A percentile compares a stretch with the other conserved stretches of the same genome.
Conservation (phyloP, 306 rosid species). For the Vicia sativa region DNA sequence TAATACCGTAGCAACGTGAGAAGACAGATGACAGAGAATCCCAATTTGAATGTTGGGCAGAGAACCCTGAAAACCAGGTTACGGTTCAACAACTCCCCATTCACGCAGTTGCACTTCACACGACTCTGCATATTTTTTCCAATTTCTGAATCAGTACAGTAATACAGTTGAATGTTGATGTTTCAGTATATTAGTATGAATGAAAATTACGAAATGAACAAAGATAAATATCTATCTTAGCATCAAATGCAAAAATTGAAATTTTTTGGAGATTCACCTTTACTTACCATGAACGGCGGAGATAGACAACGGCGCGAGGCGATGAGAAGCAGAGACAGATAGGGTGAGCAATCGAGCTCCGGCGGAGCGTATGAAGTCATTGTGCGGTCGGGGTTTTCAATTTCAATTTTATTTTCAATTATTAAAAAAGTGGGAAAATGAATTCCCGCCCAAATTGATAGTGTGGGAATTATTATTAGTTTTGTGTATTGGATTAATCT, state of each 20-base stretch:
- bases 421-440: no score
- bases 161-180: background rate
- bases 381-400: background rate
- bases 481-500: no score
- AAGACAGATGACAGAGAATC: background rate
- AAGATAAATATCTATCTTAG: background rate
- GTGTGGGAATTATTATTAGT: no score
- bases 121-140: constrained; percentile 1
- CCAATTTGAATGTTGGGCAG: background rate
- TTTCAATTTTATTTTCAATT: no score
- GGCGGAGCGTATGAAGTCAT: background rate
- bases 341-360: background rate
- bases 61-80: constrained; percentile 2
- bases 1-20: background rate
- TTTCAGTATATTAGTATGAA: background rate
- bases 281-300: background rate
- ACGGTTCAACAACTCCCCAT: background rate
- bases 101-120: constrained; percentile 1
- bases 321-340: background rate
- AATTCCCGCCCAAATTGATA: no score
- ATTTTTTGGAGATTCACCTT: background rate
- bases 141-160: background rate
- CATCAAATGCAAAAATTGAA: background rate
- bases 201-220: background rate
- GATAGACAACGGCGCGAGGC: no score